Conservation (phyloP, 2,329 filamentous ascomycete species). For the Aspergillus flavus region DNA sequence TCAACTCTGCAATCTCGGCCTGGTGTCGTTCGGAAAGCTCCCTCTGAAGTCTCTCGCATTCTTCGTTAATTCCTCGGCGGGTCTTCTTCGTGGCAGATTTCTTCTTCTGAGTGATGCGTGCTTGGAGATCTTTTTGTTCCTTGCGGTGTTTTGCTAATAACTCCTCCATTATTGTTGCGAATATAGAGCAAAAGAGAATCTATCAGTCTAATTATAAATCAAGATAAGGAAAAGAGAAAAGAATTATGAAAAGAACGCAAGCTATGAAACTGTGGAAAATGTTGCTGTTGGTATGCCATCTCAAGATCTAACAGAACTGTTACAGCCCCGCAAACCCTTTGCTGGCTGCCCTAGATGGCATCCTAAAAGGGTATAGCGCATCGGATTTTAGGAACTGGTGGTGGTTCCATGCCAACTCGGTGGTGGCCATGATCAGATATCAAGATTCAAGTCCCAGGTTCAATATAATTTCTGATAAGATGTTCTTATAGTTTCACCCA, state of each 20-base stretch:
- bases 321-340: slow-evolving; percentile 36
- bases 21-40: slow-evolving; percentile 59
- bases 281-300: neutral
- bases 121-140: slow-evolving; percentile 84
- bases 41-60: slow-evolving; percentile 61
- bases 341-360: slow-evolving; percentile 28
- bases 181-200: slow-evolving; percentile 1
- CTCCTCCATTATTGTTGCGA: slow-evolving; percentile 63
- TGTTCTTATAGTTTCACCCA: neutral
- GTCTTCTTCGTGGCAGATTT: slow-evolving; percentile 89
- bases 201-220: slow-evolving; percentile 1
- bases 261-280: neutral
- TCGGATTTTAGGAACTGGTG: neutral
- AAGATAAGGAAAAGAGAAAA: neutral
- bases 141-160: slow-evolving; percentile 80
- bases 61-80: slow-evolving; percentile 68
- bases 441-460: neutral
- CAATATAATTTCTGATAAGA: neutral
- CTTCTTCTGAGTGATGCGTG: slow-evolving; percentile 89
- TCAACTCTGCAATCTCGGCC: slow-evolving; percentile 51
- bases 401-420: neutral
- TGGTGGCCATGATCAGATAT: no score
- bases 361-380: slow-evolving; percentile 24
- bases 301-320: neutral
- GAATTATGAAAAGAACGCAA: neutral